Evolutionary conservation across 768 basidiomycete genomes (phyloP).

Genomic region (Phlegmacium glaucopus): DNA sequence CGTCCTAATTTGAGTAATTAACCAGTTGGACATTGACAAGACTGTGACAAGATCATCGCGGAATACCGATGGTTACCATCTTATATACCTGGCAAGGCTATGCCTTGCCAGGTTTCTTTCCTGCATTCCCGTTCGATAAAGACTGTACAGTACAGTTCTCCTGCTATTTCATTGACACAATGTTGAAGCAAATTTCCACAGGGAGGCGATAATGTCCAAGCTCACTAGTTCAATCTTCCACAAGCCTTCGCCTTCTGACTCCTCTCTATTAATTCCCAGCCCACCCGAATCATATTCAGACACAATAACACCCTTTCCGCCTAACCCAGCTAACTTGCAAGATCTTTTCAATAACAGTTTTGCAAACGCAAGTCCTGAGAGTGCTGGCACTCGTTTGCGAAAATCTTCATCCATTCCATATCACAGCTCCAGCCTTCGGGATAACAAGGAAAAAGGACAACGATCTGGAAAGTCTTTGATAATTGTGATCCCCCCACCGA

Average conservation of each 20-base stretch:
- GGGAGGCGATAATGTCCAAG: slow-evolving; percentile 33
- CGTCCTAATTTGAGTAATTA: too few species aligned
- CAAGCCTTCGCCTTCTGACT: slow-evolving; percentile 44
- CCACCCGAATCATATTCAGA: slow-evolving; percentile 39
- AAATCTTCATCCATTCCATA: slow-evolving; percentile 54
- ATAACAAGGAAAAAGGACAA: slow-evolving; percentile 38
- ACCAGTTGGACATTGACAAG: too few species aligned
- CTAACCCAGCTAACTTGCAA: slow-evolving; percentile 6
- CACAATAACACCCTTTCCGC: slow-evolving; percentile 10
- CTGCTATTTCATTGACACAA: too few species aligned
- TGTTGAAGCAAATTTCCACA: too few species aligned
- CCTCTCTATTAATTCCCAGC: slow-evolving; percentile 35
- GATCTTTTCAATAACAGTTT: slow-evolving; percentile 14
- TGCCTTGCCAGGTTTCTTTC: too few species aligned
- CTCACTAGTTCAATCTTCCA: slow-evolving; percentile 40
- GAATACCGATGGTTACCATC: not conserved
- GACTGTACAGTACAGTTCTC: too few species aligned
- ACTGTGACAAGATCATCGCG: too few species aligned
- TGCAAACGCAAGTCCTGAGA: slow-evolving; percentile 21
- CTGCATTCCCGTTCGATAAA: not conserved
- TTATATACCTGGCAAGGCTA: too few species aligned
- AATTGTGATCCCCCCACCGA: slow-evolving; percentile 61
- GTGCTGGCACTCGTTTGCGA: slow-evolving; percentile 34
- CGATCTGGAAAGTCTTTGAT: slow-evolving; percentile 53
- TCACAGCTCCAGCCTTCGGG: slow-evolving; percentile 43